These are phyloP conservation scores for Allantophomopsis lycopodina DNA, from an alignment of 2,329 filamentous ascomycete species.

Conservation along the genomic window DNA sequence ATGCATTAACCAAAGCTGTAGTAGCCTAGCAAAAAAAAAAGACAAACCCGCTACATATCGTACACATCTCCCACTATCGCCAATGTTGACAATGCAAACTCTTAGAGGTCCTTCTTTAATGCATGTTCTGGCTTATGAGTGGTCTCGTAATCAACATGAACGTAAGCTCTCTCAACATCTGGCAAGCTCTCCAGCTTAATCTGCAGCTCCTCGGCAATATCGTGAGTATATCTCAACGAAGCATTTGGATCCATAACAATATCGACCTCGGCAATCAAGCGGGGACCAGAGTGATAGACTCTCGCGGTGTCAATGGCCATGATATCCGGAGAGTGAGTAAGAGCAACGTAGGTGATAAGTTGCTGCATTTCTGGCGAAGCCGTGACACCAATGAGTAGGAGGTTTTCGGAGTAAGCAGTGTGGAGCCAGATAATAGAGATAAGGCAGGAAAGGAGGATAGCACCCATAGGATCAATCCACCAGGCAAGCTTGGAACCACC, in stretches of 20 bases:
- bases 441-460: slow-evolving; percentile 66
- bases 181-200: slow-evolving; percentile 87
- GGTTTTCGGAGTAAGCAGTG: slow-evolving; percentile 80
- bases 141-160: slow-evolving; percentile 96
- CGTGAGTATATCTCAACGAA: slow-evolving; percentile 68
- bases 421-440: slow-evolving; percentile 72
- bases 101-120: slow-evolving; percentile 44
- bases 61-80: too few species aligned
- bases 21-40: too few species aligned
- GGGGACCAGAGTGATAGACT: slow-evolving; percentile 79
- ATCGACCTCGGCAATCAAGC: slow-evolving; percentile 90
- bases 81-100: neutral
- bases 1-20: too few species aligned
- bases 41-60: too few species aligned
- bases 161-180: slow-evolving; percentile 85
- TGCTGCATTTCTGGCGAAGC: slow-evolving; percentile 79
- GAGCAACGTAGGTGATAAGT: slow-evolving; percentile 89
- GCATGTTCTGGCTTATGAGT: slow-evolving; percentile 81
- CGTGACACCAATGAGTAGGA: slow-evolving; percentile 79
- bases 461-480: slow-evolving; percentile 93
- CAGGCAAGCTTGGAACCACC: slow-evolving; percentile 77
- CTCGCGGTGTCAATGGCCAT: slow-evolving; percentile 87
- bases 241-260: slow-evolving; percentile 77
- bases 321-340: slow-evolving; percentile 78
- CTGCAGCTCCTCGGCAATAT: slow-evolving; percentile 87